phyloP scores from a whole-genome alignment of 2,329 filamentous ascomycete genomes.

The Fusarium devonianum region DNA sequence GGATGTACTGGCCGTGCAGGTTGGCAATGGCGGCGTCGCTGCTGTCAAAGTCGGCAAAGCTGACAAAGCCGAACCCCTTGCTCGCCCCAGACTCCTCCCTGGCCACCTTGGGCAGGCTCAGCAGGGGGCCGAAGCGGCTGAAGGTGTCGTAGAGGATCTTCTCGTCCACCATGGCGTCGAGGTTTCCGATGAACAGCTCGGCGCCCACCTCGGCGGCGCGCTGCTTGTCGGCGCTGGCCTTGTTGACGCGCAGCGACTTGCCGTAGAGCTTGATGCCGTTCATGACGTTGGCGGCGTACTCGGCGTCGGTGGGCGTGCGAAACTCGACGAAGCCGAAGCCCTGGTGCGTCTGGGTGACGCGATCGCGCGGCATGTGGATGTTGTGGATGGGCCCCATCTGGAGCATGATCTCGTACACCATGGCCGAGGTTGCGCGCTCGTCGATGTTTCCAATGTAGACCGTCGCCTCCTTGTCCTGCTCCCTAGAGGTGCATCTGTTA shows the following conservation, averaged over 20 bases:
- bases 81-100: constrained; percentile 87
- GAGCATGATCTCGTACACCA: constrained; percentile 98
- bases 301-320: constrained; percentile 91
- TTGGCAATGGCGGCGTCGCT: constrained; percentile 90
- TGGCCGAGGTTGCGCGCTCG: constrained; percentile 87
- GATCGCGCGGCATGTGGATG: constrained; percentile 97
- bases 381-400: constrained; percentile 97
- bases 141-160: constrained; percentile 96
- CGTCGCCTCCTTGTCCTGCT: constrained; percentile 97
- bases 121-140: constrained; percentile 85
- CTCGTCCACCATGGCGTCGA: constrained; percentile 94
- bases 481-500: constrained; percentile 62
- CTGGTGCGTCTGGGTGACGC: constrained; percentile 95
- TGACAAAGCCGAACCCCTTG: constrained; percentile 97
- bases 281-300: constrained; percentile 96
- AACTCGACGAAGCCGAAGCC: constrained; percentile 99
- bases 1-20: constrained; percentile 95
- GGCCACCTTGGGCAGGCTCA: constrained; percentile 88
- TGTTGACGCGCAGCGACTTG: constrained; percentile 96
- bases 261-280: constrained; percentile 93
- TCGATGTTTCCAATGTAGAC: constrained; percentile 99
- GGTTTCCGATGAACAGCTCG: constrained; percentile 95
- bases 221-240: constrained; percentile 89
- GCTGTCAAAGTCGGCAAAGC: constrained; percentile 90
- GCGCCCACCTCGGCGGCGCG: constrained; percentile 92